Base-by-base conservation (phyloP, 805 yeast species). In the Isabelozyma rhagii region DNA sequence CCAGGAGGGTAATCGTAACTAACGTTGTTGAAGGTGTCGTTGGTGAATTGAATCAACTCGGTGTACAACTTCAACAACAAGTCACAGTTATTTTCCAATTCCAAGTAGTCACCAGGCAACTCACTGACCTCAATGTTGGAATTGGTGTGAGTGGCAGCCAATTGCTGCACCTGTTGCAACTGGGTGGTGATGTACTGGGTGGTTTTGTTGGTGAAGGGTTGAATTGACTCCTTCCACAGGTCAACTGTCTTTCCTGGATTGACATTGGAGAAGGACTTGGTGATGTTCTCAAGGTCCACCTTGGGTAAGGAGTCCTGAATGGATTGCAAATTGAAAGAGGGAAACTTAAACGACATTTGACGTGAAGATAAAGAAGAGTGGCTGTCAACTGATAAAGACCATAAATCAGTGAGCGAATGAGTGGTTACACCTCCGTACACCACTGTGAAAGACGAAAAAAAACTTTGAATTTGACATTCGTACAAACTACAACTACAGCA, bases 1-100 rank as follows among this genome's bases (percentile, higher is more conserved):
- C 75, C 78, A 47, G 94, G 93, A 25, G 96, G 96, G 59, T 86
- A 87, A 64, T 88, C 96, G 63, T 88, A 88, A 45, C 87, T 80
- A 57, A 85, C 87, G 53, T 85, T 81, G 59, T 80, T 89, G 61
- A 82, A 88, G 41, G 91, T 88, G 45, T 72, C 75, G 52, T 65
- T 62, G 54, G 72, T 68, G 59, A 64, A 66, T 21, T 65, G 73
- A 51, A 74, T 71, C 57, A 74, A 68, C 54, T 74, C 79, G 45
- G 76, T 82, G 68, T 85, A 84, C 51, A 83, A 79, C 45, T 74
- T 75, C 63, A 82, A 81, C 56, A 87, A 71, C 46, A 81, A 74
- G 63, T 87, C 93, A 51, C 85, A 83, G 60, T 80, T 80, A 52
- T 77, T 74, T 63, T 87, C 96, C 60, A 88, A 72, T 51, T 79